These are phyloP conservation scores for Xylaria multiplex DNA, from an alignment of 2,329 filamentous ascomycete species.

Conservation along the genomic window DNA sequence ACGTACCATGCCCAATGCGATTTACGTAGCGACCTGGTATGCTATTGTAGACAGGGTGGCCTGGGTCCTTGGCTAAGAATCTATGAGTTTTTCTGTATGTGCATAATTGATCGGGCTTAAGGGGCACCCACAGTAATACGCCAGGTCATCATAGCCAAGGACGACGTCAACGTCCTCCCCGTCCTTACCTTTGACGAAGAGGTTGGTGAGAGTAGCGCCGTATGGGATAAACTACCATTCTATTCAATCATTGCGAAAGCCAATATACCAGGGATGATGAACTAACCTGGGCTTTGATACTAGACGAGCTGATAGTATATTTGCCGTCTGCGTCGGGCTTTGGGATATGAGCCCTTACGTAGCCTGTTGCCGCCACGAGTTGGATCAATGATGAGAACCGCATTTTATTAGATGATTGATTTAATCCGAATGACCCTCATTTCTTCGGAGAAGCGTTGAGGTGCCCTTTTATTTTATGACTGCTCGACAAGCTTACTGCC, in stretches of 20 bases:
- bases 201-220: constrained; percentile 69
- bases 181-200: constrained; percentile 71
- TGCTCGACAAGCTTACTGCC: background rate
- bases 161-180: constrained; percentile 71
- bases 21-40: constrained; percentile 73
- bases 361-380: constrained; percentile 40
- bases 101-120: background rate
- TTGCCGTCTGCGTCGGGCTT: constrained; percentile 46
- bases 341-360: constrained; percentile 39
- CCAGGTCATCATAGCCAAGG: constrained; percentile 70
- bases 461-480: constrained; percentile 23
- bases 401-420: constrained; percentile 36
- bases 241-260: background rate
- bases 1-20: constrained; percentile 68
- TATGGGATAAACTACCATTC: constrained; percentile 51
- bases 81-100: background rate
- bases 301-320: constrained; percentile 46
- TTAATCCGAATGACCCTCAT: background rate
- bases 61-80: constrained; percentile 49
- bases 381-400: constrained; percentile 38
- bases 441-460: constrained; percentile 1
- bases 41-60: constrained; percentile 70
- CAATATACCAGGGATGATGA: background rate
- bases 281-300: constrained; percentile 48
- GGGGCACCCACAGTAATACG: constrained; percentile 59